These are phyloP conservation scores for Gnomoniopsis sp. DNA, from an alignment of 2,329 filamentous ascomycete species.

Conservation along the genomic window DNA sequence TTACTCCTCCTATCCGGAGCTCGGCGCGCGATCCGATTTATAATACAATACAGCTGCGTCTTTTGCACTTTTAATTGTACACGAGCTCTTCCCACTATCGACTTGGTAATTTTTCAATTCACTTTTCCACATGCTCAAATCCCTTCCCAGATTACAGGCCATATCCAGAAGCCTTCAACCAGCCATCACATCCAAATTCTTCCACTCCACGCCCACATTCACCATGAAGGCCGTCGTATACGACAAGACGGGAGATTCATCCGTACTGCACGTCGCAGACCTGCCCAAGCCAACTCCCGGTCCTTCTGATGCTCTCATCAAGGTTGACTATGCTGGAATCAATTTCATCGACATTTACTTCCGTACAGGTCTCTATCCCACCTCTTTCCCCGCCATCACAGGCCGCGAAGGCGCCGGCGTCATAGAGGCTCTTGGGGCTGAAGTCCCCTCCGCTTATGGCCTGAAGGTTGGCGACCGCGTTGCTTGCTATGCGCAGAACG, in stretches of 20 bases:
- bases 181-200: neutral
- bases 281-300: conserved; percentile 14
- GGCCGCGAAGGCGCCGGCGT: conserved; percentile 74
- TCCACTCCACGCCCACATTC: neutral
- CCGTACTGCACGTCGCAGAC: conserved; percentile 16
- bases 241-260: conserved; percentile 17
- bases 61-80: too few species aligned
- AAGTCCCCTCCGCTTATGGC: conserved; percentile 49
- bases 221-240: conserved; percentile 17
- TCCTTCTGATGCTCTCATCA: conserved; percentile 13
- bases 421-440: conserved; percentile 49
- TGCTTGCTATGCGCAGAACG: conserved; percentile 54
- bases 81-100: neutral
- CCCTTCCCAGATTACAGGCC: conserved; percentile 12
- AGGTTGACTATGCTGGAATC: conserved; percentile 17
- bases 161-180: conserved; percentile 14
- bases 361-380: conserved; percentile 74
- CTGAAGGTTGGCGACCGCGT: conserved; percentile 68
- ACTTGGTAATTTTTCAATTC: neutral
- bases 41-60: neutral
- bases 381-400: conserved; percentile 67
- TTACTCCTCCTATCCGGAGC: neutral
- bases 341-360: conserved; percentile 57
- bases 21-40: neutral
- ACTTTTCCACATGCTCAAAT: conserved; percentile 2